Evolutionary conservation across 2,329 filamentous ascomycete species (phyloP).

Genomic region (Fusarium gaditjirri): DNA sequence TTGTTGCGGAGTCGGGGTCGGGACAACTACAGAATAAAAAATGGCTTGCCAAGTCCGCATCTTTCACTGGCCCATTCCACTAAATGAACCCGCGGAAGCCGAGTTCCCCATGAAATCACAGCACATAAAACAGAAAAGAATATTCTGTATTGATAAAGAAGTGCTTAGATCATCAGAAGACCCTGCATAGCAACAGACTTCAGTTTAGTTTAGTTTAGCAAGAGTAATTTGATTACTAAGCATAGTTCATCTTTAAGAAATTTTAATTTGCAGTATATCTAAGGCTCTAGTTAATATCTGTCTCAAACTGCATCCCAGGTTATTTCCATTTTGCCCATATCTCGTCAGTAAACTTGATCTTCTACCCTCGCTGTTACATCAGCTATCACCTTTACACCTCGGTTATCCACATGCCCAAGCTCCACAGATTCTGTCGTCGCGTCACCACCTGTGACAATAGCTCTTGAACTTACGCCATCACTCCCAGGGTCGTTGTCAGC

Average conservation of each 20-base stretch:
- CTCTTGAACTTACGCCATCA: background rate
- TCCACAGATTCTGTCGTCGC: background rate
- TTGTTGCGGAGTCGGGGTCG: background rate
- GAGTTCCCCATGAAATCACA: background rate
- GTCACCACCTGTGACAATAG: background rate
- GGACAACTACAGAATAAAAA: background rate
- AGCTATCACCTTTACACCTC: background rate
- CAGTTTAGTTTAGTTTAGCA: too few species aligned
- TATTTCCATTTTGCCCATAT: background rate
- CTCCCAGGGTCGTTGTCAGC: background rate
- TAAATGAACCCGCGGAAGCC: background rate
- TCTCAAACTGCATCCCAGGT: background rate
- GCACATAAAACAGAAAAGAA: background rate
- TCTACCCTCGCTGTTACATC: background rate
- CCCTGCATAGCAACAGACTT: background rate
- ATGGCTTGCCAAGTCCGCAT: background rate
- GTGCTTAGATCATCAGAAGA: background rate
- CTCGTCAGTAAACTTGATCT: background rate
- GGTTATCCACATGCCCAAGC: background rate
- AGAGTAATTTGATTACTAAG: too few species aligned
- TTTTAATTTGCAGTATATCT: too few species aligned
- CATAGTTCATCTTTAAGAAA: too few species aligned
- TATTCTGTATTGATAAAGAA: background rate
- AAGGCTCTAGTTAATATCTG: too few species aligned
- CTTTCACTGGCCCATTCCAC: background rate